Base-by-base conservation (phyloP, 495 filamentous ascomycete genomes). In the Rhypophila decipiens region DNA sequence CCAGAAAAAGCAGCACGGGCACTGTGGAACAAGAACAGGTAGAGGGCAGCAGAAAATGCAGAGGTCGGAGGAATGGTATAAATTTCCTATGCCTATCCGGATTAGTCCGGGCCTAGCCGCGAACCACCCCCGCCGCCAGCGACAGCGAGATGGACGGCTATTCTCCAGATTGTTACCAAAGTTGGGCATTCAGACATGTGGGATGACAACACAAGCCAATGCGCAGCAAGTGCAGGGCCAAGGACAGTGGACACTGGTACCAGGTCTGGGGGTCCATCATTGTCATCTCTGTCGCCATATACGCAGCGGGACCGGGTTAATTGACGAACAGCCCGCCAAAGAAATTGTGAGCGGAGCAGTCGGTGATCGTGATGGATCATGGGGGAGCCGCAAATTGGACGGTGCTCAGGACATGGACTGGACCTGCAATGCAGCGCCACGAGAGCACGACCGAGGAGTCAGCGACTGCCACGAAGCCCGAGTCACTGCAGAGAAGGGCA, bases 391-490 rank as follows among this genome's bases (percentile, higher is more conserved):
- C 27, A 31, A 31, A 31, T 31, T n/a, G 27, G 13, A 31, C 27
- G 27, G 27, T 7, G 53, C 52, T 55, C 17, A 53, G 39, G 51
- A 40, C 7, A 29, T 39, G 31, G 31, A 47, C 36, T 31, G 41
- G 22, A 50, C 39, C 53, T 57, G 59, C 56, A 52, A 46, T 42
- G 50, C 47, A 55, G 46, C 44, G 36, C 42, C 20, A 44, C 29
- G 35, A 39, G 36, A 53, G 19, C 24, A 18, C 39, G 35, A 19
- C 39, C 37, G 42, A 50, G 61, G 56, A 71, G 62, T 72, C 61
- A 73, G 69, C 63, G 60, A 42, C 49, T 71, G 71, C 70, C 70
- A 73, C 71, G 69, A 75, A 73, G 65, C 51, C 46, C 42, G 49
- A 7, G 27, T 50, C 27, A 35, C 52, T 53, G 58, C 58, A 55